Evolutionary conservation across 2,329 filamentous ascomycete species (phyloP).

Genomic region (Gyromitra esculenta): DNA sequence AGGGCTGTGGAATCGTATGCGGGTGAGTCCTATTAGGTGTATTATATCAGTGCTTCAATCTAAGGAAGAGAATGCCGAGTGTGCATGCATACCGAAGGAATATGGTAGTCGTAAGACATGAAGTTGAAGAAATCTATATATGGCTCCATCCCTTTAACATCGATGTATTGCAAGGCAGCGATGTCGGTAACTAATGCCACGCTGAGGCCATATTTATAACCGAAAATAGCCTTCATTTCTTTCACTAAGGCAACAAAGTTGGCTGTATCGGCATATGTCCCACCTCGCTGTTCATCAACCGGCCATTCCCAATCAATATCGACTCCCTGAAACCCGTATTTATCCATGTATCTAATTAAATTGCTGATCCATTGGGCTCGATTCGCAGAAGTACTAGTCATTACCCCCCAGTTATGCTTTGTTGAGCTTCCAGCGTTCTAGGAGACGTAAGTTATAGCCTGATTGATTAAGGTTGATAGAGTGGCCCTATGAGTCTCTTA

Average conservation of each 20-base stretch:
- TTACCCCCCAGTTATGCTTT: slow-evolving; percentile 58
- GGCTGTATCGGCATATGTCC: slow-evolving; percentile 59
- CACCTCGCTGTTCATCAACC: slow-evolving; percentile 59
- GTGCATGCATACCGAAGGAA: slow-evolving; percentile 45
- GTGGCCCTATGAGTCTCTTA: background rate
- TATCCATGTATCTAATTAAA: slow-evolving; percentile 59
- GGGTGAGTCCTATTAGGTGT: slow-evolving; percentile 15
- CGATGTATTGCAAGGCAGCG: slow-evolving; percentile 10
- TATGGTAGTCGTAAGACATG: slow-evolving; percentile 63
- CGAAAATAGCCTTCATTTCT: slow-evolving; percentile 60
- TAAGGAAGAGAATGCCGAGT: background rate
- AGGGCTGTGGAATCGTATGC: background rate
- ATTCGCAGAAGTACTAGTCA: slow-evolving; percentile 55
- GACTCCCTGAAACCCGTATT: slow-evolving; percentile 62
- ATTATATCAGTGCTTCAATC: background rate
- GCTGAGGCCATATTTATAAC: slow-evolving; percentile 57
- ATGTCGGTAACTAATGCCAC: slow-evolving; percentile 11
- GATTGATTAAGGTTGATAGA: background rate
- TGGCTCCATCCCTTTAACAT: slow-evolving; percentile 58
- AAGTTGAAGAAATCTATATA: slow-evolving; percentile 62
- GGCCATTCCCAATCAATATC: slow-evolving; percentile 66
- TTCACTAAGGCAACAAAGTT: slow-evolving; percentile 61
- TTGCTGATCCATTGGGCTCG: slow-evolving; percentile 61
- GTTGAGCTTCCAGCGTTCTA: slow-evolving; percentile 57
- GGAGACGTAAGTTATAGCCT: background rate